Conservation (phyloP, 768 basidiomycete genomes). For the Xerocomus brunneocitrinus region DNA sequence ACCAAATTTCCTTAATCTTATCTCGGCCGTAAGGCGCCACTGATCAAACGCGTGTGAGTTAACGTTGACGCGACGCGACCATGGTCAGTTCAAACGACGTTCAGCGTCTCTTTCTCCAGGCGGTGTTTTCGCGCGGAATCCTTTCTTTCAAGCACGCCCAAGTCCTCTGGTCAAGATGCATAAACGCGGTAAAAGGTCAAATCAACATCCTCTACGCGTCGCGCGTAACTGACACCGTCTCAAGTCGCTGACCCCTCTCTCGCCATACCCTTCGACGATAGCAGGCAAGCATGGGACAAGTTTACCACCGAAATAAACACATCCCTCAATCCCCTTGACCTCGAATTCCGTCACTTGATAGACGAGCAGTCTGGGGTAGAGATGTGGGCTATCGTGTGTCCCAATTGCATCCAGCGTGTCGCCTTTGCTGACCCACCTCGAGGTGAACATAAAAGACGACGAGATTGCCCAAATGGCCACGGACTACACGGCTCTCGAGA, state of each 20-base stretch:
- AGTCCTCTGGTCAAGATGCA: slow-evolving; percentile 62
- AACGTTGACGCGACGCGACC: background rate
- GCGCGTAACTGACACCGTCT: slow-evolving; percentile 1
- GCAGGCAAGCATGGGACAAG: slow-evolving; percentile 48
- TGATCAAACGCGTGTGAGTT: background rate
- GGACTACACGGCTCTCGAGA: slow-evolving; percentile 74
- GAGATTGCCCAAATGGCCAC: slow-evolving; percentile 82
- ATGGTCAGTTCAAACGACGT: slow-evolving; percentile 60
- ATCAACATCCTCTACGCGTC: background rate
- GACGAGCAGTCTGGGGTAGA: slow-evolving; percentile 64
- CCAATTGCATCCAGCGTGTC: background rate
- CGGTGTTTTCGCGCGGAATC: slow-evolving; percentile 64
- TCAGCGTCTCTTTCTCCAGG: slow-evolving; percentile 74
- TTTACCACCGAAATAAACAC: slow-evolving; percentile 60
- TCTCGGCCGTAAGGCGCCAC: background rate
- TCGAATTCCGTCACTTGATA: slow-evolving; percentile 60
- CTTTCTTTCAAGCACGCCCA: slow-evolving; percentile 63
- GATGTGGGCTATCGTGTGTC: slow-evolving; percentile 65
- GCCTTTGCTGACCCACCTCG: background rate
- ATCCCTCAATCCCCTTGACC: slow-evolving; percentile 61
- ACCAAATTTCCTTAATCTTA: background rate
- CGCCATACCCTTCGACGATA: slow-evolving; percentile 39
- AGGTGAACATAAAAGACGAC: slow-evolving; percentile 82
- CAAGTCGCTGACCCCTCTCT: slow-evolving; percentile 53
- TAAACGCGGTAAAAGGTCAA: slow-evolving; percentile 64